Conservation (phyloP, 2,329 filamentous ascomycete genomes). For the Arthrobotrys iridis region DNA sequence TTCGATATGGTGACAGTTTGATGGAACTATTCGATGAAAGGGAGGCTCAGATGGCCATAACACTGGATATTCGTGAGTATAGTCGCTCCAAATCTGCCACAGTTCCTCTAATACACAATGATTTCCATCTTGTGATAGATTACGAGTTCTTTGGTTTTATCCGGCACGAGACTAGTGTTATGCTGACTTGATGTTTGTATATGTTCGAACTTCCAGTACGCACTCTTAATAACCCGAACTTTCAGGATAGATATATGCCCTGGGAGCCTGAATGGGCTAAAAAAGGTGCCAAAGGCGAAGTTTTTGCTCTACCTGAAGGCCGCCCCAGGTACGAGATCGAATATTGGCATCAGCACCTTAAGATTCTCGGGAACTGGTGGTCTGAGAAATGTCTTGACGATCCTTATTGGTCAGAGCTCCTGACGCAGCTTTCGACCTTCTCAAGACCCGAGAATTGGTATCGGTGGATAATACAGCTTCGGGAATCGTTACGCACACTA, state of each 20-base stretch:
- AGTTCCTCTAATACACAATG: not conserved
- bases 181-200: too few species aligned
- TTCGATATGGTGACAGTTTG: conserved; percentile 20
- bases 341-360: conserved; percentile 19
- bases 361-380: conserved; percentile 14
- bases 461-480: not conserved
- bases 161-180: too few species aligned
- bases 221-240: conserved; percentile 1
- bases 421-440: conserved; percentile 19
- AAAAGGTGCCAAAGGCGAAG: not conserved
- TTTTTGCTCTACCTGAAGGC: not conserved
- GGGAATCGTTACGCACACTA: not conserved
- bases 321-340: not conserved
- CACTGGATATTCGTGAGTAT: conserved; percentile 8
- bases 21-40: conserved; percentile 11
- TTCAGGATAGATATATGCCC: conserved; percentile 23
- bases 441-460: conserved; percentile 13
- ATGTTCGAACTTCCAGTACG: not conserved
- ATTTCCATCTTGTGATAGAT: too few species aligned
- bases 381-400: not conserved
- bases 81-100: not conserved
- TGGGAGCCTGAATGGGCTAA: conserved; percentile 3
- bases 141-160: too few species aligned
- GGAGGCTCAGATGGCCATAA: conserved; percentile 21
- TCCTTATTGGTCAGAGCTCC: conserved; percentile 6